Base-by-base conservation (phyloP, 1,284 basidiomycete genomes). In the Moesziomyces sp. region DNA sequence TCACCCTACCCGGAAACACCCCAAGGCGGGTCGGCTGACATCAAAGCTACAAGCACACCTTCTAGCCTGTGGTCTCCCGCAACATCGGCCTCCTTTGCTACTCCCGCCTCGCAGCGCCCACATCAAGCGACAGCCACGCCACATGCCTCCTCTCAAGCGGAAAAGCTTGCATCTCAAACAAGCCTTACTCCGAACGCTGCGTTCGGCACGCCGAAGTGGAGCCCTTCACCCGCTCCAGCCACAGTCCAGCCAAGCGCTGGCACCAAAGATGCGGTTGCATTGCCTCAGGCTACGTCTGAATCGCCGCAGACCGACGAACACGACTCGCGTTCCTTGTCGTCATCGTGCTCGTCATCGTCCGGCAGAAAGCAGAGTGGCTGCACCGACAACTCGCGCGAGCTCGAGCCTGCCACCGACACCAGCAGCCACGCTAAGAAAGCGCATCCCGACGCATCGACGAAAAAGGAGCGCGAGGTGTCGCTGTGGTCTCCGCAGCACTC, bases 151-250 rank as follows among this genome's bases (percentile, higher is more conserved):
- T 24, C 10, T 14, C 42, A 21, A 11, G 2, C 19, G 30, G 28
- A 30, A 30, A 30, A 11, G 30, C 30, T 30, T 30, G 30, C 30
- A 30, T 10, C 8, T 1, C 5, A 30, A 30, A 7, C 30, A 9
- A 30, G 30, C 30, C 30, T 30, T 8, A 57, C 58, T 1, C 58
- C 52, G 23, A 10, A 28, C 10, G 46, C 35, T 6, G 51, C 49
- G 6, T 63, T 70, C 24, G 60, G 57, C n/a, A 63, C 67, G 3
- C 60, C 67, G 7, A 53, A 59, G 30, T 57, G 49, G 57, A 50
- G 26, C 3, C 67, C 57, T 9, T 59, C 53, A 0, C 46, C 57
- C 6, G 49, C 33, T 7, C 21, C 43, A 9, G 8, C 24, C 5
- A 7, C 30, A 30, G 30, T 10, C 6, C 8, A 30, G 30, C 30